Conservation (phyloP, 202 grass and related monocot species). For the Panicum hallii region DNA sequence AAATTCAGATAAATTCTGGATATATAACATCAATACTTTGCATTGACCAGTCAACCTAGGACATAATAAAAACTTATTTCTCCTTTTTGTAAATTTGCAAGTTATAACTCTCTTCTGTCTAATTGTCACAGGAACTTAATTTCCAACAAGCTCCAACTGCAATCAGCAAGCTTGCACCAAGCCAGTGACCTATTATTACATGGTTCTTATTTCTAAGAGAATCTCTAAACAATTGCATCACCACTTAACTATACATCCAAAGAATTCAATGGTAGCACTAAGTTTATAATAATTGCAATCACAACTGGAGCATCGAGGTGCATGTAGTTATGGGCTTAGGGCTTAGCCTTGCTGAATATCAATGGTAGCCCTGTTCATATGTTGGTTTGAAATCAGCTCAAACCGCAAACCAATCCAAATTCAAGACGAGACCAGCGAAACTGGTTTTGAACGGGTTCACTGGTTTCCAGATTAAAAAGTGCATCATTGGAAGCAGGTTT, state of each 20-base stretch:
- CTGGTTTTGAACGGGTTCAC: too few relatives aligned
- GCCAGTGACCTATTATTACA: neutral
- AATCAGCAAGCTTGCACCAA: conserved; percentile 29
- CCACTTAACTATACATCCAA: neutral
- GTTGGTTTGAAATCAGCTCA: too few relatives aligned
- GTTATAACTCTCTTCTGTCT: conserved; percentile 18
- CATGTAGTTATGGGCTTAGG: neutral
- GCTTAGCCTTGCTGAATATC: conserved; percentile 13
- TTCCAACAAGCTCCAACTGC: conserved; percentile 29
- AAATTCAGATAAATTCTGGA: conserved; percentile 27
- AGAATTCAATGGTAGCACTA: neutral
- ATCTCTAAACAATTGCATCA: neutral
- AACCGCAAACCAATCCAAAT: too few relatives aligned
- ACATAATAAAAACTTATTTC: neutral
- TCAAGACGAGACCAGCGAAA: too few relatives aligned
- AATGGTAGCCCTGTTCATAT: too few relatives aligned
- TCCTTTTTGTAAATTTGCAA: neutral
- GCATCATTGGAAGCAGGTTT: too few relatives aligned
- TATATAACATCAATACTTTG: neutral
- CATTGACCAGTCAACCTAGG: conserved; percentile 28
- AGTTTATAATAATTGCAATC: neutral
- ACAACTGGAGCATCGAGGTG: conserved; percentile 7
- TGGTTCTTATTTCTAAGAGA: neutral
- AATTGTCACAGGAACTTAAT: conserved; percentile 7
- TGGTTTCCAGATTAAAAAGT: too few relatives aligned